Conservation (phyloP, 495 filamentous ascomycete genomes). For the Aspergillus bertholletiae region DNA sequence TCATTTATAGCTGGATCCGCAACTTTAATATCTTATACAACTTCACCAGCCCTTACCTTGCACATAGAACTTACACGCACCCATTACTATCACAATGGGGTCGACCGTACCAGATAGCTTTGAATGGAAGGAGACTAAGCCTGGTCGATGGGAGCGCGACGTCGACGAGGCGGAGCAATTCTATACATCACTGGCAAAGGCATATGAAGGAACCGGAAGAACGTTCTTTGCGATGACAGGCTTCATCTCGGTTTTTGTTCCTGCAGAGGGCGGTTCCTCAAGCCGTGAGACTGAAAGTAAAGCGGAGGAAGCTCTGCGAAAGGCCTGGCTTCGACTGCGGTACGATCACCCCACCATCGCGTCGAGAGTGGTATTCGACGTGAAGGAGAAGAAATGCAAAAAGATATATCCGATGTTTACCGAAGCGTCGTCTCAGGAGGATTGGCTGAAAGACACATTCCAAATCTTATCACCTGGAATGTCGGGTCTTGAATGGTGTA, state of each 20-base stretch:
- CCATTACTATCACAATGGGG: no score
- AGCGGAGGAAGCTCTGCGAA: constrained; percentile 27
- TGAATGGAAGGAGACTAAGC: constrained; percentile 7
- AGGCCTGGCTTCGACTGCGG: constrained; percentile 39
- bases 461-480: constrained; percentile 21
- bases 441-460: constrained; percentile 39
- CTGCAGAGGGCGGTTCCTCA: background rate
- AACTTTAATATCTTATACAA: no score
- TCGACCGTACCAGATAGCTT: no score
- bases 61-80: no score
- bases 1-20: no score
- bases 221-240: constrained; percentile 39
- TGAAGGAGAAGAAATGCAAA: constrained; percentile 21
- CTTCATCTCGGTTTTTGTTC: constrained; percentile 19
- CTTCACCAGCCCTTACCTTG: no score
- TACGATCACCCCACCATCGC: constrained; percentile 44
- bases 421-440: constrained; percentile 9
- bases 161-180: constrained; percentile 44
- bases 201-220: constrained; percentile 33
- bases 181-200: constrained; percentile 33
- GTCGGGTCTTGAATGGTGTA: constrained; percentile 37
- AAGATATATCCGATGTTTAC: constrained; percentile 34
- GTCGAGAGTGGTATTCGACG: constrained; percentile 28
- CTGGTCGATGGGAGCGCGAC: constrained; percentile 35
- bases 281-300: background rate